These are phyloP conservation scores for Skeletonema marinoi DNA, from an alignment of 108 stramenopile species.

Conservation along the genomic window DNA sequence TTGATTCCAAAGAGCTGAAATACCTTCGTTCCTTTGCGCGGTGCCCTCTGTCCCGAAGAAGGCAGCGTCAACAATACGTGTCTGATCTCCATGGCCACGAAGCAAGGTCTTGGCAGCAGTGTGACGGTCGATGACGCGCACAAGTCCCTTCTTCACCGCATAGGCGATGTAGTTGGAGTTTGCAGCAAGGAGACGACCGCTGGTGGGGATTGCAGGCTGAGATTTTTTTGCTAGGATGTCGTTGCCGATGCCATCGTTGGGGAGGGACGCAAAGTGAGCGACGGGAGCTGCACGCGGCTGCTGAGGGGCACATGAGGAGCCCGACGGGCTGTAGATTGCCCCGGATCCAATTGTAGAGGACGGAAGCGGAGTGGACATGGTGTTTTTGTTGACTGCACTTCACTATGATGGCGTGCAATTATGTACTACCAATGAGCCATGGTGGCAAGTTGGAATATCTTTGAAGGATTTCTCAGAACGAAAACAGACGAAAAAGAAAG, in stretches of 20 bases:
- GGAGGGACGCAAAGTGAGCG: constrained; percentile 40
- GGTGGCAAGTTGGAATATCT: no score
- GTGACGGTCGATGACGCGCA: constrained; percentile 77
- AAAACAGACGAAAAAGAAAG: no score
- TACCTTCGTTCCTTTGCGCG: constrained; percentile 10
- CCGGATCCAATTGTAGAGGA: constrained; percentile 17
- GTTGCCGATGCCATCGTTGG: constrained; percentile 42
- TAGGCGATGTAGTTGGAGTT: constrained; percentile 82
- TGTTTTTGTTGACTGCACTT: not conserved
- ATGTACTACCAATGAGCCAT: no score
- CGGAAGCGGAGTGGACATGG: constrained; percentile 20
- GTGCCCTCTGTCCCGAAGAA: constrained; percentile 34
- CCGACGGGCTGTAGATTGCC: constrained; percentile 11
- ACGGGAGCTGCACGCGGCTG: constrained; percentile 41
- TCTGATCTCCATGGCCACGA: constrained; percentile 54
- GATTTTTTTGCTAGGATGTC: constrained; percentile 5
- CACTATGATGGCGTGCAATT: not conserved
- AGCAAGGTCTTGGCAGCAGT: constrained; percentile 61
- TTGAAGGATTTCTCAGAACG: no score
- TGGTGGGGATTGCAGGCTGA: constrained; percentile 16
- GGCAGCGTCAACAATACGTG: constrained; percentile 33
- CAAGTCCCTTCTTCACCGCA: constrained; percentile 84
- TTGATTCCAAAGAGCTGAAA: constrained; percentile 11
- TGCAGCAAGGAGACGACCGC: constrained; percentile 55
- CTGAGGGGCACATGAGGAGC: not conserved